phyloP scores from a whole-genome alignment of 352 stramenopile genomes.

The Phytopythium montanum region DNA sequence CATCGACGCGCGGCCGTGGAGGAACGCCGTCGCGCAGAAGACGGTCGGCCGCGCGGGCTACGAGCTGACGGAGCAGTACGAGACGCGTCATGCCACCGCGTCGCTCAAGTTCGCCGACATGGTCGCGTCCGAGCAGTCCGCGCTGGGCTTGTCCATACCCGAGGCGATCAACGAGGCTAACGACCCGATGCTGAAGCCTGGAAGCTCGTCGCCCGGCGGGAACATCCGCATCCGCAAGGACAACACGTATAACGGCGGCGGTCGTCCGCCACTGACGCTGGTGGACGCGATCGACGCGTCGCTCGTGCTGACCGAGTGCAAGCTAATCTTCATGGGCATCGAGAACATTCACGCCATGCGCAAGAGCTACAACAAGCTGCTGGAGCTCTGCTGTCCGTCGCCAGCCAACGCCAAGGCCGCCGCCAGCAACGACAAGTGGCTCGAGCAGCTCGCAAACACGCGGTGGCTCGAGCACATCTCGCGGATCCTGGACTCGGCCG shows the following conservation, averaged over 20 bases:
- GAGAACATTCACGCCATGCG: constrained; percentile 93
- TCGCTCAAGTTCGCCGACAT: constrained; percentile 69
- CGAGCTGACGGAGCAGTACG: constrained; percentile 85
- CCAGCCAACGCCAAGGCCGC: constrained; percentile 39
- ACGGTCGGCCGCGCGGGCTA: constrained; percentile 86
- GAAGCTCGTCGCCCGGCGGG: not conserved
- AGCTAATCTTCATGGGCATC: constrained; percentile 89
- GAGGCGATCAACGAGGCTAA: constrained; percentile 6
- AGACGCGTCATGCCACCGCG: constrained; percentile 55
- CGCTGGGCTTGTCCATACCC: constrained; percentile 11
- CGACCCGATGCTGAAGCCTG: not conserved
- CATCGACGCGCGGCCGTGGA: constrained; percentile 87
- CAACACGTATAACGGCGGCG: not conserved
- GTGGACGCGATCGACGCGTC: constrained; percentile 45
- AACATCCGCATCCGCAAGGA: not conserved
- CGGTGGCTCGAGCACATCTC: constrained; percentile 80
- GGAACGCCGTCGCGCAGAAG: constrained; percentile 90
- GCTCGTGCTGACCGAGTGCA: constrained; percentile 74
- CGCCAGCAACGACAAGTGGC: constrained; percentile 65
- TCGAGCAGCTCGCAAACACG: constrained; percentile 68
- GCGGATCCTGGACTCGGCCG: constrained; percentile 70
- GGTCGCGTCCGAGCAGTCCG: constrained; percentile 33
- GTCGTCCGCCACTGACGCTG: constrained; percentile 1
- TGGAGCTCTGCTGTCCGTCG: constrained; percentile 41
- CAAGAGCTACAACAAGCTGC: constrained; percentile 76